A percentile compares a stretch with the other conserved stretches of the same genome.
phyloP scores from a whole-genome alignment of 2,329 filamentous ascomycete species.

The Colletotrichum tofieldiae region DNA sequence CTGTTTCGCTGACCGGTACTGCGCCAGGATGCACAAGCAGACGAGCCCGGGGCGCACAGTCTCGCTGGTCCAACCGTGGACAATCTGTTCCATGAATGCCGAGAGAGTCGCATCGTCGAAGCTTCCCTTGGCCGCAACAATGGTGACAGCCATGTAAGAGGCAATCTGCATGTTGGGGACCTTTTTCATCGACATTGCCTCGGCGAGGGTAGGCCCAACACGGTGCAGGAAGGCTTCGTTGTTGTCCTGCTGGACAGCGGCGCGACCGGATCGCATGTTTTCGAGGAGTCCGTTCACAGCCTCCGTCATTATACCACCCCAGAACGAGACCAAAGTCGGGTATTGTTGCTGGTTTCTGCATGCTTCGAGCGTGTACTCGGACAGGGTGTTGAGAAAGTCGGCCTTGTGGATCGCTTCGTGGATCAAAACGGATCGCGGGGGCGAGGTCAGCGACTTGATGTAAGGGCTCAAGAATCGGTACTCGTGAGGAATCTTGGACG shows the following conservation, averaged over 20 bases:
- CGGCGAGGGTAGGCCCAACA: slow-evolving; percentile 80
- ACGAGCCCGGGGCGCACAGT: slow-evolving; percentile 82
- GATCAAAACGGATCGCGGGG: slow-evolving; percentile 86
- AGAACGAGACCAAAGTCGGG: slow-evolving; percentile 86
- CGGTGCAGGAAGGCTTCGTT: slow-evolving; percentile 83
- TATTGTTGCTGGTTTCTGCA: slow-evolving; percentile 82
- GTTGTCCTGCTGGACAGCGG: slow-evolving; percentile 83
- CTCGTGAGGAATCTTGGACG: slow-evolving; percentile 79
- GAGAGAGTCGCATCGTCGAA: slow-evolving; percentile 86
- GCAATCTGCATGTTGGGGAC: slow-evolving; percentile 86
- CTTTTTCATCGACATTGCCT: slow-evolving; percentile 82
- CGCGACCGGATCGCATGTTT: slow-evolving; percentile 80
- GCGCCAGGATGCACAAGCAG: slow-evolving; percentile 85
- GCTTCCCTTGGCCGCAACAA: slow-evolving; percentile 86
- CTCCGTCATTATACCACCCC: slow-evolving; percentile 91
- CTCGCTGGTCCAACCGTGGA: slow-evolving; percentile 81
- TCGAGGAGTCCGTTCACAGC: slow-evolving; percentile 88
- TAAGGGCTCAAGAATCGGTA: slow-evolving; percentile 92
- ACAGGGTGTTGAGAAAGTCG: slow-evolving; percentile 82
- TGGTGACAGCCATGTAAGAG: slow-evolving; percentile 91
- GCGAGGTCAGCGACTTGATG: slow-evolving; percentile 81
- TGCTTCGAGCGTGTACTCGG: slow-evolving; percentile 83
- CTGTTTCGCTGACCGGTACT: slow-evolving; percentile 80
- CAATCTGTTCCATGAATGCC: slow-evolving; percentile 91
- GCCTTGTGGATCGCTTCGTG: slow-evolving; percentile 86